A percentile compares a stretch with the other conserved stretches of the same genome.
phyloP scores from a whole-genome alignment of 1,284 basidiomycete genomes.

The Cryptococcus sp. region DNA sequence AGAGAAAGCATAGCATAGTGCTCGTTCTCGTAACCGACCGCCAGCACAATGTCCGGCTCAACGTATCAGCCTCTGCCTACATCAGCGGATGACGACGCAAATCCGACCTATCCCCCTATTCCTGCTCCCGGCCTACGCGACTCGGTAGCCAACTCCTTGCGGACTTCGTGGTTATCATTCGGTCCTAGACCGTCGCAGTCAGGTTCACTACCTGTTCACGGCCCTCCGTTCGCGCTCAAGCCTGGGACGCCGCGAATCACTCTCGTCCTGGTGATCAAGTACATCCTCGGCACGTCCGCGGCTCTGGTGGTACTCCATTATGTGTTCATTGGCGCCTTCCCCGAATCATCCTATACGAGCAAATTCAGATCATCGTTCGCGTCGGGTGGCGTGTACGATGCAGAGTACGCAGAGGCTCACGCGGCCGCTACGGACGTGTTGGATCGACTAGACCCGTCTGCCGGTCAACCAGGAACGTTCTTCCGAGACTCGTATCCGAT shows the following conservation, averaged over 20 bases:
- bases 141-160: neutral
- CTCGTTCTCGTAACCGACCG: neutral
- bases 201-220: conserved; percentile 7
- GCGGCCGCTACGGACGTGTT: conserved; percentile 15
- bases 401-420: neutral
- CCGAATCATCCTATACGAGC: conserved; percentile 13
- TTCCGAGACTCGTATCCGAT: conserved; percentile 43
- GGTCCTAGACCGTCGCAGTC: neutral
- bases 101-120: conserved; percentile 2
- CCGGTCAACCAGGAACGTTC: conserved; percentile 33
- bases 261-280: conserved; percentile 19
- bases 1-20: too few relatives aligned
- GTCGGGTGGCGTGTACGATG: neutral
- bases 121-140: neutral
- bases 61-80: conserved; percentile 21
- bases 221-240: conserved; percentile 9
- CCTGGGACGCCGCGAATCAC: conserved; percentile 10
- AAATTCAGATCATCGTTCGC: conserved; percentile 9
- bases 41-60: conserved; percentile 10
- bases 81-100: neutral
- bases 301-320: conserved; percentile 27
- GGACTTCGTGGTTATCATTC: neutral
- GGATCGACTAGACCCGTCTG: conserved; percentile 20
- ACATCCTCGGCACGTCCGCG: conserved; percentile 6
- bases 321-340: conserved; percentile 28